Conservation (phyloP, 257 asterid genomes). For the Pogostemon cablin region DNA sequence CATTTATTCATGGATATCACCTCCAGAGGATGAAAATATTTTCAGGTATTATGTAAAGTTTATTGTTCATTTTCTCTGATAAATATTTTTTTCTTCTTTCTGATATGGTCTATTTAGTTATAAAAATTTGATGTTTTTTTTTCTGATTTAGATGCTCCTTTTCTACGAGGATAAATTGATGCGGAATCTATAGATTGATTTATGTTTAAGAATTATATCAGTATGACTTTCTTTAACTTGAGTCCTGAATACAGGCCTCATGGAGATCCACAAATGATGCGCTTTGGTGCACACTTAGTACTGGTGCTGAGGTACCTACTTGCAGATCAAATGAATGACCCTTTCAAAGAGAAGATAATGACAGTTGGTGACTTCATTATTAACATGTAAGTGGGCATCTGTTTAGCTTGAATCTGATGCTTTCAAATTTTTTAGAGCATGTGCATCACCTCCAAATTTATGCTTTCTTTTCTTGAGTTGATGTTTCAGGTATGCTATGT, state of each 20-base stretch:
- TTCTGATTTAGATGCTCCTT: slow-evolving; percentile 14
- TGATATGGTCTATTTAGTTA: slow-evolving; percentile 10
- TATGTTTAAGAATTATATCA: slow-evolving; percentile 18
- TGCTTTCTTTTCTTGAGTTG: slow-evolving; percentile 19
- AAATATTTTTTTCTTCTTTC: not conserved
- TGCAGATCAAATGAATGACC: slow-evolving; percentile 78
- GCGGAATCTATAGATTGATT: slow-evolving; percentile 22
- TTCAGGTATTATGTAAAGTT: slow-evolving; percentile 63
- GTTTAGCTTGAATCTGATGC: slow-evolving; percentile 17
- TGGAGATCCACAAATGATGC: slow-evolving; percentile 99
- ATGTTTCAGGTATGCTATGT: slow-evolving; percentile 88
- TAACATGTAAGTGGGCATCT: slow-evolving; percentile 71
- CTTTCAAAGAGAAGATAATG: slow-evolving; percentile 83
- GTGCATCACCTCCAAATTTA: slow-evolving; percentile 11
- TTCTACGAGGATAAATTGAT: slow-evolving; percentile 23
- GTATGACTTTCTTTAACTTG: slow-evolving; percentile 33
- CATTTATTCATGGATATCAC: slow-evolving; percentile 95
- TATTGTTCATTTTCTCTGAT: slow-evolving; percentile 2
- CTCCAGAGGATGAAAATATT: slow-evolving; percentile 63
- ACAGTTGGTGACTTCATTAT: slow-evolving; percentile 91
- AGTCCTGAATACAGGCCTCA: slow-evolving; percentile 72
- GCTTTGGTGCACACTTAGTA: slow-evolving; percentile 97
- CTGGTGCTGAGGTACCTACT: slow-evolving; percentile 86
- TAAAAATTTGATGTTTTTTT: slow-evolving; percentile 19
- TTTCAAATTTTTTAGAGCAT: slow-evolving; percentile 27